Evolutionary conservation across 768 basidiomycete species (phyloP).

Genomic region (Lentinus brumalis): DNA sequence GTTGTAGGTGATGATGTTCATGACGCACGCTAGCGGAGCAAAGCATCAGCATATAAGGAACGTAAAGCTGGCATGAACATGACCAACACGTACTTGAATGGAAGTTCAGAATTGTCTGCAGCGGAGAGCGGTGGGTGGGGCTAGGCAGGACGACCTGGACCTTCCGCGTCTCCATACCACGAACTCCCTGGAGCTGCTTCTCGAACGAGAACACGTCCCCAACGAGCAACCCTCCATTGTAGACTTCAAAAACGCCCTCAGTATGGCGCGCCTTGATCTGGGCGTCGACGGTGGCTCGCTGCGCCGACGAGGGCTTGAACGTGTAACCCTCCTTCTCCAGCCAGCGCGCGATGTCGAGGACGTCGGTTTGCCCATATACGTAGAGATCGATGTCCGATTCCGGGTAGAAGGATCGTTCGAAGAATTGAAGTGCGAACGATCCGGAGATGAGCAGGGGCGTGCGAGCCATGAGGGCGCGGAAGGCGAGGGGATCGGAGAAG

Average conservation of each 20-base stretch:
- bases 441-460: constrained; percentile 54
- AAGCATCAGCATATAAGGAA: no score
- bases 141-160: constrained; percentile 45
- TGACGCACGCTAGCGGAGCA: no score
- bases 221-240: no score
- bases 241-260: no score
- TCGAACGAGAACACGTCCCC: no score
- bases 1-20: no score
- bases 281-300: constrained; percentile 12
- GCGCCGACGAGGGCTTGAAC: constrained; percentile 26
- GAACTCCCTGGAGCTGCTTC: constrained; percentile 33
- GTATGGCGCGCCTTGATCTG: background rate
- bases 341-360: constrained; percentile 34
- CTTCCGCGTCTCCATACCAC: constrained; percentile 19
- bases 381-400: constrained; percentile 57
- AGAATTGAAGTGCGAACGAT: constrained; percentile 54
- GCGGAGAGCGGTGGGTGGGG: constrained; percentile 23
- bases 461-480: constrained; percentile 45
- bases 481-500: constrained; percentile 39
- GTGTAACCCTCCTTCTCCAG: constrained; percentile 36
- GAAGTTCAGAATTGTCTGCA: constrained; percentile 44
- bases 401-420: constrained; percentile 45
- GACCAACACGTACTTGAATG: constrained; percentile 44
- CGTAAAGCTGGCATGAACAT: no score
- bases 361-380: constrained; percentile 33